Conservation (phyloP, 1,139 yeast species). For the Waltiozyma sp. region DNA sequence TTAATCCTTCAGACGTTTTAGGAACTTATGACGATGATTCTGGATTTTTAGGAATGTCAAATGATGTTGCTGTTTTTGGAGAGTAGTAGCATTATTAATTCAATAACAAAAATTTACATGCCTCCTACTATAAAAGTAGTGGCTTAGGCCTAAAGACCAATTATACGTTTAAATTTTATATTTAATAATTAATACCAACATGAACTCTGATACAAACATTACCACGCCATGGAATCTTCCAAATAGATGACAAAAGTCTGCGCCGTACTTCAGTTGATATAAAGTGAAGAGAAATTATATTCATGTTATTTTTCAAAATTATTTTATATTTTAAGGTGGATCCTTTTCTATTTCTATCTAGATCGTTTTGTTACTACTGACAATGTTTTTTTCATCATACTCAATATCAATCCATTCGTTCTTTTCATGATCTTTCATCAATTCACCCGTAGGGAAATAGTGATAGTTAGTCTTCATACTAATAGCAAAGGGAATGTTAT, state of each 20-base stretch:
- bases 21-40: constrained; percentile 8
- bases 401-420: constrained; percentile 41
- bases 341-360: not conserved
- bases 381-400: constrained; percentile 15
- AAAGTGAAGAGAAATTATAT: too few relatives aligned
- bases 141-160: too few relatives aligned
- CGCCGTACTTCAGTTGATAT: too few relatives aligned
- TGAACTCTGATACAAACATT: too few relatives aligned
- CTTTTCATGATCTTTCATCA: constrained; percentile 33
- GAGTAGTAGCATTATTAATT: not conserved
- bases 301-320: too few relatives aligned
- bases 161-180: too few relatives aligned
- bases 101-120: not conserved
- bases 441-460: constrained; percentile 75
- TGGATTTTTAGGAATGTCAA: constrained; percentile 5
- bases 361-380: constrained; percentile 7
- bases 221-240: too few relatives aligned
- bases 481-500: constrained; percentile 75
- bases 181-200: too few relatives aligned
- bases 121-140: too few relatives aligned
- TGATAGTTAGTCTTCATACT: constrained; percentile 84
- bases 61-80: not conserved
- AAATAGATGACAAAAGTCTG: too few relatives aligned
- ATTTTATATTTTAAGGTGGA: not conserved
- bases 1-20: constrained; percentile 11